Evolutionary conservation across 257 asterid genomes (phyloP), one percentile per base, ranked within the genome.

Genomic region (Rauvolfia tetraphylla): DNA sequence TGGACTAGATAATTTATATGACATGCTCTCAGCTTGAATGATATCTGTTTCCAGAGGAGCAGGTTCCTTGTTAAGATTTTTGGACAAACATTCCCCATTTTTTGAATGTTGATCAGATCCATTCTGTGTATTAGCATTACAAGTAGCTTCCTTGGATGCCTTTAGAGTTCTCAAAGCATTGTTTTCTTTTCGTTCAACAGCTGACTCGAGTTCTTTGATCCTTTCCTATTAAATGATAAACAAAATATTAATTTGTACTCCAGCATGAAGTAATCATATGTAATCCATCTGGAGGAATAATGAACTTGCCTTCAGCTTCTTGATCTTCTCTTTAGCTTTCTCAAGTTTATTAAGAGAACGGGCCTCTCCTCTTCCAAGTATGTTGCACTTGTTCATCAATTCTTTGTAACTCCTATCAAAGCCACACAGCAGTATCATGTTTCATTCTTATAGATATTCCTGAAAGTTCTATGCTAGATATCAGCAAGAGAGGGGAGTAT

Each of bases 301-400:
- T 71, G 20, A 63, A 77, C 86, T 78, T 84, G 89, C 99, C 88
- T 87, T 87, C 74, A 93, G 87, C 80, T 83, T 95, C 75, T 81
- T 83, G 72, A 92, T 91, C 90, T 88, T 93, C 79, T 87, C 93
- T 68, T 77, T 80, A 44, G 98, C 97, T 81, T 90, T 93, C 83
- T 91, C 91, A 42, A 95, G 96, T 84, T 91, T 90, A 73, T 79
- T 76, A 42, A 80, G 85, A 76, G 86, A 81, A 56, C 91, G 89
- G 42, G 99, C 91, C 83, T 95, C 97, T 74, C 99, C 96, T 84
- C 99, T 86, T 82, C 99, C 98, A 83, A 93, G 88, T 62, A 76
- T 62, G 81, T 84, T 91, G 92, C 98, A 93, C 84, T 91, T 95
- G 65, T 88, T 82, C 96, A 95, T 85, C 81, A 95, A 83, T 84